These are phyloP conservation scores for Pseudoscleropodium purum DNA, from an alignment of 225 moss, liverwort and hornwort genomes.

Conservation along the genomic window DNA sequence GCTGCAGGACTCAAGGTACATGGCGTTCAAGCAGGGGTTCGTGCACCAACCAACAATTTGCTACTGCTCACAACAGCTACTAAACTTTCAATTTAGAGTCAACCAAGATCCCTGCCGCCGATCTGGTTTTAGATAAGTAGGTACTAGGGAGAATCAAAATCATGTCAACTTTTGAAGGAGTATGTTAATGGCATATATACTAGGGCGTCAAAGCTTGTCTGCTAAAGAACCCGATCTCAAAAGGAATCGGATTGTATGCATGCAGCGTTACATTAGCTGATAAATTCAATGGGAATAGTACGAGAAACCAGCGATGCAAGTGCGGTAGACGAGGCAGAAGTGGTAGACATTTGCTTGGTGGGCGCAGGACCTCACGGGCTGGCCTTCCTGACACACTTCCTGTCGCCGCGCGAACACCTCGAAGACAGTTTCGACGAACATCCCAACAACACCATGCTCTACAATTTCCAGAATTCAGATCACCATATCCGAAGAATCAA, in stretches of 20 bases:
- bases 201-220: neutral
- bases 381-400: neutral
- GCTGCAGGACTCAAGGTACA: neutral
- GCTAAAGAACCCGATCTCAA: neutral
- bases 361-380: neutral
- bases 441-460: neutral
- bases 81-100: neutral
- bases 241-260: neutral
- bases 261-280: neutral
- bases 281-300: neutral
- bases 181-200: neutral
- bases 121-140: neutral
- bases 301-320: neutral
- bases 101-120: neutral
- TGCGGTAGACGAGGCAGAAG: neutral
- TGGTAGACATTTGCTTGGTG: neutral
- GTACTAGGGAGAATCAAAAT: neutral
- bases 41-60: neutral
- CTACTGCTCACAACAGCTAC: neutral
- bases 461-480: neutral
- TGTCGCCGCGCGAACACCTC: neutral
- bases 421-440: neutral
- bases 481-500: neutral
- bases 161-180: neutral
- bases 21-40: neutral